Conservation (phyloP, 1,284 basidiomycete genomes). For the Apiotrichum sp. region DNA sequence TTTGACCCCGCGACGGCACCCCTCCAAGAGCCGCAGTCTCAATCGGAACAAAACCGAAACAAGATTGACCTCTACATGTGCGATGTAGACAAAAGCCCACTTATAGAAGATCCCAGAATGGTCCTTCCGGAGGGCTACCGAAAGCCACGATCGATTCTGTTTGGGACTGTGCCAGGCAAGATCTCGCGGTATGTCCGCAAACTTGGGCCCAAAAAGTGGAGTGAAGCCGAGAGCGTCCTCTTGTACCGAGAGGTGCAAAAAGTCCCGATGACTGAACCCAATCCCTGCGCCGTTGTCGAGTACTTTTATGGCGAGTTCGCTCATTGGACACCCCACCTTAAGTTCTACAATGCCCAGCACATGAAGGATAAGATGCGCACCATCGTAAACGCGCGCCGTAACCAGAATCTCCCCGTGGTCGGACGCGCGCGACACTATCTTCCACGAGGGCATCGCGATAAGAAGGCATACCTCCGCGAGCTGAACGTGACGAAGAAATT, state of each 20-base stretch:
- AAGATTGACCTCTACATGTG: too few species aligned
- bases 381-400: constrained; percentile 20
- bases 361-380: constrained; percentile 39
- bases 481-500: neutral
- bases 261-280: constrained; percentile 25
- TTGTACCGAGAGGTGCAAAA: constrained; percentile 38
- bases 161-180: constrained; percentile 19
- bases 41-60: too few species aligned
- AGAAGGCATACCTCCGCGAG: constrained; percentile 9
- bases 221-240: constrained; percentile 23
- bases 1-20: too few species aligned
- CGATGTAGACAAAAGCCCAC: constrained; percentile 22
- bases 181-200: constrained; percentile 20
- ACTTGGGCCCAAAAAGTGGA: constrained; percentile 25
- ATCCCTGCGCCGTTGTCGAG: constrained; percentile 29
- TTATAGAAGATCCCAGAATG: constrained; percentile 18
- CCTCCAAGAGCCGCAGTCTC: too few species aligned
- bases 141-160: constrained; percentile 7
- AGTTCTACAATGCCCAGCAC: constrained; percentile 32
- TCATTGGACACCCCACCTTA: constrained; percentile 7
- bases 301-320: constrained; percentile 35
- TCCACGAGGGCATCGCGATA: constrained; percentile 1
- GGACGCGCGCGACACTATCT: constrained; percentile 31
- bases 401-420: constrained; percentile 16
- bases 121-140: constrained; percentile 16